Evolutionary conservation across 768 basidiomycete species (phyloP), one percentile per base, ranked within the genome.

Genomic region (Mycena rosella): DNA sequence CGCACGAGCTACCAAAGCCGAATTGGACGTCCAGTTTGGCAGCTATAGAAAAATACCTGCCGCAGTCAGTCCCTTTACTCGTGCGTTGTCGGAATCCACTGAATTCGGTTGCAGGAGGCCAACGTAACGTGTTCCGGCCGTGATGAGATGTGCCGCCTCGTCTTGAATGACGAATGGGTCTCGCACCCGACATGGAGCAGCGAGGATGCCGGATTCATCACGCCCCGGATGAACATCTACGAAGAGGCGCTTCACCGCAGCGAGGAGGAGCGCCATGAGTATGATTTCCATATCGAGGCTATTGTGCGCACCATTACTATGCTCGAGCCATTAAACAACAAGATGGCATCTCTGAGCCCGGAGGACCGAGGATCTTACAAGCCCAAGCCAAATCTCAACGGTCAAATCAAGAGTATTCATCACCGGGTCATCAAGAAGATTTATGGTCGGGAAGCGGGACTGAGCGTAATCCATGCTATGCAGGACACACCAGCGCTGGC

Each of bases 191-290:
- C 95, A 2, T 97, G 95, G 90, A 91, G 93, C 5, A 94, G 91
- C 71, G 98, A 99, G 77, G 96, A 97, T 71, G 90, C 95, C 1
- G 95, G 94, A 1, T 98, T 98, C 74, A 83, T 93, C 67, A 88
- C 94, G 0, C 92, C 96, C 77, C 92, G 93, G 81, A 98, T 97
- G 86, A 99, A 99, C 79, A 86, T 91, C 1, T 99, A 94, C 78
- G 98, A 99, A 78, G 98, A 99, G 75, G 96, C 96, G 0, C 85
- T 99, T 13, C 96, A 98, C 80, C 92, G 96, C 38, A 93, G 92
- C 55, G 98, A 99, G 75, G 98, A 99, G 78, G 98, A 99, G 77
- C 90, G 98, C 8, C 98, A 99, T 77, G 97, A 98, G 78, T 99
- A 98, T 77, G 97, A 98, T 77, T 99, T 98, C 82, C 96, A 99